Conservation (phyloP, 2,329 filamentous ascomycete species). For the Ceratocystis variospora region DNA sequence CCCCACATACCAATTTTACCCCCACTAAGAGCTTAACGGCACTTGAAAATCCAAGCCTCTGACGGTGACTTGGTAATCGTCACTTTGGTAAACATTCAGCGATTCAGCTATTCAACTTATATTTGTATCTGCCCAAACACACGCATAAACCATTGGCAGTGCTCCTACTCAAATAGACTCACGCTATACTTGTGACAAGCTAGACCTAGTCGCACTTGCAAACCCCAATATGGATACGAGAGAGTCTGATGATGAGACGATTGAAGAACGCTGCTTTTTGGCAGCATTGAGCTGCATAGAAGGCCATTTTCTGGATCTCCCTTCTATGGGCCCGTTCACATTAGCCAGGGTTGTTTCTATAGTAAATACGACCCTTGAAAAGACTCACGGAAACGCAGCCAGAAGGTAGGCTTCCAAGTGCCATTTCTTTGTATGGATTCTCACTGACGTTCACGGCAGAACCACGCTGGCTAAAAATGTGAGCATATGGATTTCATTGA, state of each 20-base stretch:
- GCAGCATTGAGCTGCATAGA: constrained; percentile 48
- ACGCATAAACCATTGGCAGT: too few species aligned
- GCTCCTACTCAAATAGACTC: too few species aligned
- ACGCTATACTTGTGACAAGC: not conserved
- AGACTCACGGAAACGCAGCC: constrained; percentile 47
- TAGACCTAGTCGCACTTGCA: not conserved
- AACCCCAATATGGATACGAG: constrained; percentile 1
- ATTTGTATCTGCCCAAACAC: too few species aligned
- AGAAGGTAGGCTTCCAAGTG: constrained; percentile 35
- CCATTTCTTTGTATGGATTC: not conserved
- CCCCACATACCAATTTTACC: not conserved
- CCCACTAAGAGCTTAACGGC: not conserved
- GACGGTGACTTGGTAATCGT: not conserved
- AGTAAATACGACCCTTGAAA: constrained; percentile 47
- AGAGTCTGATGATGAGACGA: constrained; percentile 32
- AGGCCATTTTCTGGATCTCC: constrained; percentile 44
- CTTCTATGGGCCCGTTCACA: constrained; percentile 43
- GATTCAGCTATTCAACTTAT: not conserved
- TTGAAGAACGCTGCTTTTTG: constrained; percentile 50
- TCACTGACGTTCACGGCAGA: constrained; percentile 26
- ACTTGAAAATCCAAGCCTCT: not conserved
- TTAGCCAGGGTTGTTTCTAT: constrained; percentile 42
- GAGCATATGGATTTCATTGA: constrained; percentile 51
- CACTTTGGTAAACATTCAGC: not conserved
- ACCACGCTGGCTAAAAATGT: constrained; percentile 49